These are phyloP conservation scores for Pyricularia sp. DNA, from an alignment of 2,329 filamentous ascomycete species.

Conservation along the genomic window DNA sequence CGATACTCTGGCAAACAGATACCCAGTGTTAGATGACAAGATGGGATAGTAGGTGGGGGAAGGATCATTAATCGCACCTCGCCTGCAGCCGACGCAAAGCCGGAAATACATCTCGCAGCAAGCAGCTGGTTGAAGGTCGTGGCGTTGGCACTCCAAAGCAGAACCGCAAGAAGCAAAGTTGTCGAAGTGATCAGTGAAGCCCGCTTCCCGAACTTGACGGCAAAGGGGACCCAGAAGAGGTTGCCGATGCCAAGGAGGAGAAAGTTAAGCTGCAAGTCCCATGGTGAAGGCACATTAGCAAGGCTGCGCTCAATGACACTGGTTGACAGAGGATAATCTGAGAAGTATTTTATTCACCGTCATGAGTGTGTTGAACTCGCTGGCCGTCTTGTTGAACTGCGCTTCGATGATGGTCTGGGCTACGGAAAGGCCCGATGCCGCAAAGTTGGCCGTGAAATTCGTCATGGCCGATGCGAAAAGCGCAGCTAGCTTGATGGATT, in stretches of 20 bases:
- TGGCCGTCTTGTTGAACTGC: not conserved
- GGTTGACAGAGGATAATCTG: not conserved
- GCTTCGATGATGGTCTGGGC: not conserved
- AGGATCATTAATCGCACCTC: constrained; percentile 3
- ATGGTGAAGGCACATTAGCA: constrained; percentile 2
- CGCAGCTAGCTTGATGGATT: constrained; percentile 4
- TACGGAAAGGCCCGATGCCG: constrained; percentile 6
- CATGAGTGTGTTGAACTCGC: not conserved
- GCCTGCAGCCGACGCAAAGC: constrained; percentile 12
- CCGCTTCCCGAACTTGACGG: constrained; percentile 21
- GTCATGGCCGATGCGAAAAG: constrained; percentile 3
- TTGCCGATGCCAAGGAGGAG: constrained; percentile 14
- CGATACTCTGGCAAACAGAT: constrained; percentile 4
- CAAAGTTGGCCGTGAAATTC: constrained; percentile 8
- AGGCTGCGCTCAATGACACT: not conserved
- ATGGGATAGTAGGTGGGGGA: not conserved
- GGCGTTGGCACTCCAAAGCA: constrained; percentile 19
- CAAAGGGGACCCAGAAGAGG: constrained; percentile 22
- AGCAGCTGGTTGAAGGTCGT: constrained; percentile 17
- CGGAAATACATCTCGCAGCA: constrained; percentile 18
- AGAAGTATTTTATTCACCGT: not conserved
- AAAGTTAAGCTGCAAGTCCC: constrained; percentile 7
- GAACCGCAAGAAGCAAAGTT: constrained; percentile 16
- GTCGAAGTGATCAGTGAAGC: constrained; percentile 18
- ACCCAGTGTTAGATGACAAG: not conserved